A percentile compares a stretch with the other conserved stretches of the same genome.
phyloP scores from a whole-genome alignment of 495 filamentous ascomycete species.

The Cryomyces minteri region DNA sequence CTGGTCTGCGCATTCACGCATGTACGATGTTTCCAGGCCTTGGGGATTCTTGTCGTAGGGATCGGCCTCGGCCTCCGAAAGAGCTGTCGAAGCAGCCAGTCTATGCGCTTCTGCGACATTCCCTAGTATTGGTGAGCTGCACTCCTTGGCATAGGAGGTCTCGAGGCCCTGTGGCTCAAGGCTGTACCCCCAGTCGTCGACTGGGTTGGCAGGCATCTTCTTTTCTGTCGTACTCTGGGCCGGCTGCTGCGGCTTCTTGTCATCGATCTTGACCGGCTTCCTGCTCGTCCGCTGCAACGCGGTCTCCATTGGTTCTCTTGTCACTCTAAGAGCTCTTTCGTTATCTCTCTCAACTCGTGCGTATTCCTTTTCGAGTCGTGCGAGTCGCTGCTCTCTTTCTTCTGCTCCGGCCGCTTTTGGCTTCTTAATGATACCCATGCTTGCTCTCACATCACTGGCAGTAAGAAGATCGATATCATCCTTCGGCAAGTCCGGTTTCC shows the following conservation, averaged over 20 bases:
- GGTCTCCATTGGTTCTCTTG: no score
- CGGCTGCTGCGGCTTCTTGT: no score
- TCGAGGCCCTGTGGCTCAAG: neutral
- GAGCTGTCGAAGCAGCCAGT: neutral
- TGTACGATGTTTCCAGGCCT: conserved; percentile 6
- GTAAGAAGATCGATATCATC: conserved; percentile 5
- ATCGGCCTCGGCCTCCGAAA: neutral
- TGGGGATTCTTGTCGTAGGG: neutral
- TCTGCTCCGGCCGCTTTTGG: neutral
- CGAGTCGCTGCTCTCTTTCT: neutral
- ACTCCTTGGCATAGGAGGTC: neutral
- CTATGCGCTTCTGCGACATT: no score
- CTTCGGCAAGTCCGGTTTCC: neutral
- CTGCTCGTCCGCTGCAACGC: no score
- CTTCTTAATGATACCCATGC: conserved; percentile 3
- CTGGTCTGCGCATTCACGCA: neutral
- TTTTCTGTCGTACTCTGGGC: no score
- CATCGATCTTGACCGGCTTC: no score
- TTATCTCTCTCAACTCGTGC: no score
- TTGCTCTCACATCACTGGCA: conserved; percentile 8
- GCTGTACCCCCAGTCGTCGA: neutral
- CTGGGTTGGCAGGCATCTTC: neutral
- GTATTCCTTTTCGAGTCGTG: no score
- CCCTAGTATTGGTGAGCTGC: no score
- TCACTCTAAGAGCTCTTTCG: no score